Conservation (phyloP, 2,329 filamentous ascomycete genomes). For the Colletotrichum neosansevieriae region DNA sequence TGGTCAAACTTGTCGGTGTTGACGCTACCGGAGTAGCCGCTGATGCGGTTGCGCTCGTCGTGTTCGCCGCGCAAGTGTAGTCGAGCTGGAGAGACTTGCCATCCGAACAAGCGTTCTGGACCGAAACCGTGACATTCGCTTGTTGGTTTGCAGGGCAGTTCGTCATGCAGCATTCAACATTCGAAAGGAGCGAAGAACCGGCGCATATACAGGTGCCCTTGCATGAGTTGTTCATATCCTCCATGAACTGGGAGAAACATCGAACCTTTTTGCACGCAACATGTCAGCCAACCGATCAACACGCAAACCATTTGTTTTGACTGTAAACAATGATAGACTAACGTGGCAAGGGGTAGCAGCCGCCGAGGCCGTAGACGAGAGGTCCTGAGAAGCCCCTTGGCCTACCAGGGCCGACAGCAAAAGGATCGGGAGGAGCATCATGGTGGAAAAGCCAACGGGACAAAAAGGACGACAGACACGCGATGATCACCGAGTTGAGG, state of each 20-base stretch:
- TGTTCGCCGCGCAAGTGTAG: constrained; percentile 44
- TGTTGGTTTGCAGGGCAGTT: constrained; percentile 1
- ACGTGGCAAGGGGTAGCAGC: constrained; percentile 1
- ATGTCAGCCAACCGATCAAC: neutral
- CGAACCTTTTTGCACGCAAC: neutral
- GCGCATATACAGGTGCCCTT: constrained; percentile 3
- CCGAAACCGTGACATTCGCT: neutral
- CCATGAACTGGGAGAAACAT: constrained; percentile 11
- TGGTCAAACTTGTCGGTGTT: neutral
- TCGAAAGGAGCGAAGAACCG: neutral
- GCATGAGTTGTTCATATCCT: constrained; percentile 3
- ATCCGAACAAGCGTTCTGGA: neutral
- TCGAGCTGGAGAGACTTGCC: neutral
- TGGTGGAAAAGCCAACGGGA: neutral
- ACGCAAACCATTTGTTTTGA: neutral
- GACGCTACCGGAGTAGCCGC: neutral
- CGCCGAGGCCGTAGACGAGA: neutral
- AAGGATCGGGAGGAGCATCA: constrained; percentile 9
- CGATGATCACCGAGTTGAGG: neutral
- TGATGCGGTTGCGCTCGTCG: constrained; percentile 50
- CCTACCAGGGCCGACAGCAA: constrained; percentile 4
- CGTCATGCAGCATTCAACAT: constrained; percentile 20
- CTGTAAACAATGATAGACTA: neutral
- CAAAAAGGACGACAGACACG: neutral
- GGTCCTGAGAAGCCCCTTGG: neutral